Evolutionary conservation across 208 protist genomes (phyloP), one percentile per base, ranked within the genome.

Genomic region (Trypanosoma lewisi): DNA sequence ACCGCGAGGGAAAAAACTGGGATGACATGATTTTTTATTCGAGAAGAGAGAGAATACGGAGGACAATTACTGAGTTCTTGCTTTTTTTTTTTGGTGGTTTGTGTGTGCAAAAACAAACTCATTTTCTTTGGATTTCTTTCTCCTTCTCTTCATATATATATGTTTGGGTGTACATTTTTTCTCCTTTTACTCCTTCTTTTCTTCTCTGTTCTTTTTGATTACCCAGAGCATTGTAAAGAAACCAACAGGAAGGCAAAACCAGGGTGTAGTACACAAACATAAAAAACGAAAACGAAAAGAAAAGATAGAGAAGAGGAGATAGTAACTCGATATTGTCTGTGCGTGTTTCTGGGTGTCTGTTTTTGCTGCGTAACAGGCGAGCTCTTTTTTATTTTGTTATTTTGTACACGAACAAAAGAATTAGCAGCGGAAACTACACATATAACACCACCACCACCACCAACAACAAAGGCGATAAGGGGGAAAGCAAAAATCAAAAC

Each of bases 101-200:
- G 17, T 8, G n/a, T n/a, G n/a, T n/a, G n/a, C 21, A 16, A 31
- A 4, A 23, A 57, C n/a, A 30, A 34, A 19, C 62, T 51, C 36
- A 11, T 67, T 67, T 51, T 1, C 47, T 51, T 51, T 49, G 12
- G 34, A 41, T 70, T 42, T 36, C 19, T 65, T 33, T 60, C 37
- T 34, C 6, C 63, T 53, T 23, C 28, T 45, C 39, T 21, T 33
- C 45, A 0, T 51, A 7, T 1, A 33, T 55, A 50, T 58, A 11
- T 64, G 37, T 50, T 52, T 23, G 42, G n/a, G 16, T 47, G 42
- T 47, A 19, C 9, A 1, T 47, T 19, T 47, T 37, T 52, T 33
- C 41, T 41, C 50, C 21, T 60, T 63, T 65, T 25, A 12, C 19
- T 50, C 21, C 23, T 61, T 6, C 60, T n/a, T n/a, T n/a, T n/a